phyloP scores from a whole-genome alignment of 352 stramenopile genomes.

The Phytopythium montanum region DNA sequence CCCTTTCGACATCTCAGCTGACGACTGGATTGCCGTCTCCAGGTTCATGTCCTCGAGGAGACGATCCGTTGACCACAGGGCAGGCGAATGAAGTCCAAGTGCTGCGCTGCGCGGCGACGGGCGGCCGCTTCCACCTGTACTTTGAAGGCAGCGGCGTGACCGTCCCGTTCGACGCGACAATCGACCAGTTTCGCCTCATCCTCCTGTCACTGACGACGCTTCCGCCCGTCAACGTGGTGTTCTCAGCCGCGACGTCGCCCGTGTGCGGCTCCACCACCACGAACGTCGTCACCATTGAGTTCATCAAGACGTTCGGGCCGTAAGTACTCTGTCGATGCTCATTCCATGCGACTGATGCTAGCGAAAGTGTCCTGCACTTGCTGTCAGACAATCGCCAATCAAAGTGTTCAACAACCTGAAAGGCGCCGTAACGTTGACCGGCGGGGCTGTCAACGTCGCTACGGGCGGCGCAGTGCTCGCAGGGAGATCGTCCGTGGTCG shows the following conservation, averaged over 20 bases:
- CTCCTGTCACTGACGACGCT: slow-evolving; percentile 34
- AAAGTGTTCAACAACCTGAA: slow-evolving; percentile 46
- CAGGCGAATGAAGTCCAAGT: slow-evolving; percentile 87
- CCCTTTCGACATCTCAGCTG: not conserved
- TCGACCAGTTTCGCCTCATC: slow-evolving; percentile 42
- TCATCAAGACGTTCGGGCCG: slow-evolving; percentile 51
- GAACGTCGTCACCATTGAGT: slow-evolving; percentile 67
- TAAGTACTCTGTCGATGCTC: slow-evolving; percentile 19
- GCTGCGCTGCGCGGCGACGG: slow-evolving; percentile 69
- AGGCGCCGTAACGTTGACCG: slow-evolving; percentile 28
- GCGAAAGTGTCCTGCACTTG: not conserved
- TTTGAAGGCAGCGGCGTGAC: slow-evolving; percentile 51
- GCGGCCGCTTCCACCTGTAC: slow-evolving; percentile 62
- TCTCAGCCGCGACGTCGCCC: slow-evolving; percentile 20
- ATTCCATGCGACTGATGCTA: not conserved
- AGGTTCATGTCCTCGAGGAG: slow-evolving; percentile 78
- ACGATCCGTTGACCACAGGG: slow-evolving; percentile 80
- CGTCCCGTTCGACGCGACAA: slow-evolving; percentile 54
- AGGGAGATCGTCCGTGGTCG: slow-evolving; percentile 43
- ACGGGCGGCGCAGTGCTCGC: slow-evolving; percentile 39
- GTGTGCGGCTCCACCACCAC: slow-evolving; percentile 36
- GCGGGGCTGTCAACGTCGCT: slow-evolving; percentile 48
- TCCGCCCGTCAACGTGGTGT: slow-evolving; percentile 46
- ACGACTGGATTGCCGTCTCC: too few relatives aligned
- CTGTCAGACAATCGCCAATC: slow-evolving; percentile 50